Evolutionary conservation across 2,329 filamentous ascomycete genomes (phyloP).

Genomic region (Orbilia ellipsospora): DNA sequence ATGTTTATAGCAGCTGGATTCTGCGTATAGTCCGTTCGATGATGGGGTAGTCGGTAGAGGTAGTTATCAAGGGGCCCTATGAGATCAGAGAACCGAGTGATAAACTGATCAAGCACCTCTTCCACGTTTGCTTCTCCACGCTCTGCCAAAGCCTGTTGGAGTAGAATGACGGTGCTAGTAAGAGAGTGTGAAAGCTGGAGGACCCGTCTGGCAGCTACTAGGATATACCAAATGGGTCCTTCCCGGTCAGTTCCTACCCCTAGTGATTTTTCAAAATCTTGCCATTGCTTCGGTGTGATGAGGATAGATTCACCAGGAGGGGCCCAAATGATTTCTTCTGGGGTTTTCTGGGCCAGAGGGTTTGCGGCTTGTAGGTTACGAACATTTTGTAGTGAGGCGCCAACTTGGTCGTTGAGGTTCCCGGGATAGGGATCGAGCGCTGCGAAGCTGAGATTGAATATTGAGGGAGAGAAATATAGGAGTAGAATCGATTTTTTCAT

Average conservation of each 20-base stretch:
- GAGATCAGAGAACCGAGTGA: neutral
- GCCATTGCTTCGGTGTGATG: slow-evolving; percentile 8
- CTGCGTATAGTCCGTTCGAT: neutral
- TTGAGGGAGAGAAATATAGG: neutral
- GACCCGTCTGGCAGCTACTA: slow-evolving; percentile 7
- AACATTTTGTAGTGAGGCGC: slow-evolving; percentile 1
- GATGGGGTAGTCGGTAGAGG: neutral
- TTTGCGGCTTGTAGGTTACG: slow-evolving; percentile 16
- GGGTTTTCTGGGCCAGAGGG: neutral
- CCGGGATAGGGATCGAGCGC: neutral
- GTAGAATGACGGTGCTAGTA: neutral
- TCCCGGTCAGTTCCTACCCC: neutral
- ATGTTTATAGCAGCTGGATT: neutral
- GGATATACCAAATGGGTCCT: slow-evolving; percentile 16
- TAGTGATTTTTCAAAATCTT: slow-evolving; percentile 13
- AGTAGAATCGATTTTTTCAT: neutral
- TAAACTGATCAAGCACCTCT: neutral
- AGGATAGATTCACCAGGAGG: slow-evolving; percentile 9
- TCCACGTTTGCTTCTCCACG: slow-evolving; percentile 2
- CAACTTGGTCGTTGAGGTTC: neutral
- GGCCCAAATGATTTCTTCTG: slow-evolving; percentile 11
- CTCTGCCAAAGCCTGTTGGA: neutral
- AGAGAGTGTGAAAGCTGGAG: slow-evolving; percentile 5
- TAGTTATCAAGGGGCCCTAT: slow-evolving; percentile 16
- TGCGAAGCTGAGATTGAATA: neutral